Conservation (phyloP, 148 eudicot species). For the Chenopodium berlandieri region DNA sequence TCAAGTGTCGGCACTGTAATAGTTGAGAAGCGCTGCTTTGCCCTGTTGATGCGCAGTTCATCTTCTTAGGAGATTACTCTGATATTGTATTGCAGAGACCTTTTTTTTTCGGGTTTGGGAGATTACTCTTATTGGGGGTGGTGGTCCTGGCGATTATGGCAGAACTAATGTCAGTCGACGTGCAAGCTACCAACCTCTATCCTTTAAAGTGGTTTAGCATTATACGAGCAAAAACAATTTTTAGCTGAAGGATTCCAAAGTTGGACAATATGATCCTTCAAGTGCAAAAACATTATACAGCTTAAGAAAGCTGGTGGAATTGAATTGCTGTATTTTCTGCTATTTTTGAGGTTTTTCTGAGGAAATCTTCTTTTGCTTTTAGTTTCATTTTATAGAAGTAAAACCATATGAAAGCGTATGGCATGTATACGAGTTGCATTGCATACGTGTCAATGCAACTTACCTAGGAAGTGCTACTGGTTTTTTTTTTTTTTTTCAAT, state of each 20-base stretch:
- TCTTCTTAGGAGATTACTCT: background rate
- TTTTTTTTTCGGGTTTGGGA: background rate
- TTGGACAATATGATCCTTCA: background rate
- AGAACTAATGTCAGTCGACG: background rate
- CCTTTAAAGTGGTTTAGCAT: background rate
- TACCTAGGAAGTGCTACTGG: background rate
- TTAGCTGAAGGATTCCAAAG: background rate
- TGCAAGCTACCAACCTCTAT: background rate
- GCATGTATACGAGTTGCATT: background rate
- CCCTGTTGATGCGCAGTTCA: background rate
- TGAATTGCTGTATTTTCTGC: background rate
- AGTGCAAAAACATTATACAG: background rate
- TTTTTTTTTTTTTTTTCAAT: too few species aligned
- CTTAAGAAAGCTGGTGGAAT: background rate
- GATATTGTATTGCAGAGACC: background rate
- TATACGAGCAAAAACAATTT: background rate
- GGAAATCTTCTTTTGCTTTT: background rate
- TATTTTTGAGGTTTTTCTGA: slow-evolving; percentile 3
- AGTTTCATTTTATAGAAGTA: background rate
- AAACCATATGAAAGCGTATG: background rate
- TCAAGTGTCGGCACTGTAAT: background rate
- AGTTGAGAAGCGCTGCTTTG: background rate
- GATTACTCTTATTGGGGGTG: background rate
- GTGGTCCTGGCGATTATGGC: slow-evolving; percentile 3
- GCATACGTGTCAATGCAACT: background rate